Evolutionary conservation across 2,329 filamentous ascomycete species (phyloP).

Genomic region (Emericellopsis cladophorae): DNA sequence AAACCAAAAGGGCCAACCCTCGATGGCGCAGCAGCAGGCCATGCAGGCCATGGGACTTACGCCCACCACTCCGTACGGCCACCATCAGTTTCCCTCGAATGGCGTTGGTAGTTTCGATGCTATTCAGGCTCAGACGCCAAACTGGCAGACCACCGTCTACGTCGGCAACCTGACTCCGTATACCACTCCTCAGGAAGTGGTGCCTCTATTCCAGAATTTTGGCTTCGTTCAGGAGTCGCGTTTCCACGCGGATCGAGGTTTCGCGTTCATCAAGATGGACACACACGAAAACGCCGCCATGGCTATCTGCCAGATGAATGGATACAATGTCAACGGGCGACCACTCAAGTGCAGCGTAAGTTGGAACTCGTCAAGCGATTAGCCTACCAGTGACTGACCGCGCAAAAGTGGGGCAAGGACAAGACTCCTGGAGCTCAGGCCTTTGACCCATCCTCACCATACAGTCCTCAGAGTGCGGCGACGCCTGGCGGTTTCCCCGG

Average conservation of each 20-base stretch:
- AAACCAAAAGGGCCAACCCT: constrained; percentile 99
- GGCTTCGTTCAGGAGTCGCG: constrained; percentile 94
- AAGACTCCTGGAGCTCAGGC: constrained; percentile 66
- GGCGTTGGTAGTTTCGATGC: constrained; percentile 97
- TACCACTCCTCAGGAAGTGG: constrained; percentile 89
- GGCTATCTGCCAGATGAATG: constrained; percentile 95
- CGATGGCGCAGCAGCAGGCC: constrained; percentile 92
- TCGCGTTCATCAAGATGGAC: constrained; percentile 99
- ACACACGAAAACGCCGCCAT: constrained; percentile 95
- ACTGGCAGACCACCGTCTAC: constrained; percentile 97
- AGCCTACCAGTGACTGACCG: constrained; percentile 15
- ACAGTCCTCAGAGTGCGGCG: constrained; percentile 62
- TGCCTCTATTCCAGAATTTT: constrained; percentile 98
- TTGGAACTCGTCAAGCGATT: constrained; percentile 13
- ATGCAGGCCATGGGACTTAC: constrained; percentile 98
- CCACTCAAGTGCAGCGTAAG: constrained; percentile 97
- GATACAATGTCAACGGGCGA: constrained; percentile 94
- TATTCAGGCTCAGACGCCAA: constrained; percentile 86
- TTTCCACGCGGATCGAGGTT: constrained; percentile 94
- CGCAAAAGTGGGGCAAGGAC: constrained; percentile 88
- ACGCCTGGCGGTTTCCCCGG: constrained; percentile 61
- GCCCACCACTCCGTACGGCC: constrained; percentile 87
- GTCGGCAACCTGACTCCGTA: constrained; percentile 97
- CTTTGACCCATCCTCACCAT: constrained; percentile 65
- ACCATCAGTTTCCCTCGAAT: constrained; percentile 95